A percentile compares a stretch with the other conserved stretches of the same genome.
These are phyloP conservation scores for Colletotrichum sp. DNA, from an alignment of 2,329 filamentous ascomycete genomes.

Conservation along the genomic window DNA sequence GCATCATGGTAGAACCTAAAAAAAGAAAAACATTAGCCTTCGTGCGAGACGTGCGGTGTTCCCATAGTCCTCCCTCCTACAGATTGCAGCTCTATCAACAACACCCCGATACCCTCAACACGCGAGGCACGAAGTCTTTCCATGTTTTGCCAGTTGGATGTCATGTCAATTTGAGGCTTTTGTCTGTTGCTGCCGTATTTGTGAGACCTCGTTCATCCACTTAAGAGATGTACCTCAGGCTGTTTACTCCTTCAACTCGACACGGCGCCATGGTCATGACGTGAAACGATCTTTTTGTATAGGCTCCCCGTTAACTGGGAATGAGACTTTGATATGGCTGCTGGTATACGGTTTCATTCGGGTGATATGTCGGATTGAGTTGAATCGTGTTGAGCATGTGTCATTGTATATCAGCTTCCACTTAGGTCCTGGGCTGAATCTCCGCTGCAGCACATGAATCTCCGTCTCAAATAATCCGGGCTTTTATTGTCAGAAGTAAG, in stretches of 20 bases:
- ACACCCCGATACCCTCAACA: background rate
- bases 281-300: background rate
- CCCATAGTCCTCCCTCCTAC: background rate
- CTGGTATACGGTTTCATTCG: too few species aligned
- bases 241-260: background rate
- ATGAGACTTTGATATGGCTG: background rate
- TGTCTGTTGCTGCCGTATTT: background rate
- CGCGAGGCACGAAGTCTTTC: background rate
- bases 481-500: background rate
- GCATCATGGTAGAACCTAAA: background rate
- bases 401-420: too few species aligned
- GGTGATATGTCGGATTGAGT: background rate
- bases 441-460: background rate
- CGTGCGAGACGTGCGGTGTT: background rate
- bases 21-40: background rate
- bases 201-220: background rate
- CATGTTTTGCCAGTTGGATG: background rate
- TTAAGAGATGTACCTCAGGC: background rate
- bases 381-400: background rate
- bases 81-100: background rate
- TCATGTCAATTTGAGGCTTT: background rate
- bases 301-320: background rate
- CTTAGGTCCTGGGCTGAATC: too few species aligned
- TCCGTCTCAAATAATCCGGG: background rate
- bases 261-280: background rate